Base-by-base conservation (phyloP, 805 yeast species). In the Hanseniaspora vineae region DNA sequence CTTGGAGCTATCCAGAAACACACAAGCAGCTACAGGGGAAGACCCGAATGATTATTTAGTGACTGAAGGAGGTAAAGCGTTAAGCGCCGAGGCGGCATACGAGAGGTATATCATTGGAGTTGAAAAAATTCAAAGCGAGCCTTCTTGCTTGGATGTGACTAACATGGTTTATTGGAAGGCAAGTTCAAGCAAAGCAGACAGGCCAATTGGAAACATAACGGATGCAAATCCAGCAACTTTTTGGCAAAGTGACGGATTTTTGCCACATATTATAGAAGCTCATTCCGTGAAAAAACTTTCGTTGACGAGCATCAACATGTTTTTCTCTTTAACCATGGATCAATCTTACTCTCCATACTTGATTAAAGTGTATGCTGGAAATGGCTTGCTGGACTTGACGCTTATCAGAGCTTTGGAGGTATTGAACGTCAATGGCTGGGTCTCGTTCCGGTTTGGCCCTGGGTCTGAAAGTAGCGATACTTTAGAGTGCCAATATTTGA, bases 241-340 rank as follows among this genome's bases (percentile, higher is more conserved):
- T 61, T 92, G 99, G 99, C 98, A 92, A 63, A 82, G 94, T 42
- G 98, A 92, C 59, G 98, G 97, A 0, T 71, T 75, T 12, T 86
- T 82, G 55, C 98, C 97, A 0, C 99, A 92, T 65, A 70, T 67
- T 29, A 68, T 92, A 6, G 84, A 84, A 44, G 75, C 87, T 1
- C 88, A 79, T 57, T 92, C 92, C 62, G 72, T 88, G 31, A 88
- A 84, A 57, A 72, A 77, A 45, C 94, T 88, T 3, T 70, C 78
- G 18, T 65, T 92, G 2, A 77, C 80, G 45, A 63, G 84, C 46
- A 64, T 92, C 1, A 78, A 87, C 0, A 57, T 92, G 5, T 92
- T 78, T 63, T 74, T 84, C 18, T 85, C 89, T 55, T 78, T 73
- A 55, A 61, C 68, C 2, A 66, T 77, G 4, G 98, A 92, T 62